phyloP scores from a whole-genome alignment of 2,329 filamentous ascomycete species.

The Raffaelea ambrosiae region DNA sequence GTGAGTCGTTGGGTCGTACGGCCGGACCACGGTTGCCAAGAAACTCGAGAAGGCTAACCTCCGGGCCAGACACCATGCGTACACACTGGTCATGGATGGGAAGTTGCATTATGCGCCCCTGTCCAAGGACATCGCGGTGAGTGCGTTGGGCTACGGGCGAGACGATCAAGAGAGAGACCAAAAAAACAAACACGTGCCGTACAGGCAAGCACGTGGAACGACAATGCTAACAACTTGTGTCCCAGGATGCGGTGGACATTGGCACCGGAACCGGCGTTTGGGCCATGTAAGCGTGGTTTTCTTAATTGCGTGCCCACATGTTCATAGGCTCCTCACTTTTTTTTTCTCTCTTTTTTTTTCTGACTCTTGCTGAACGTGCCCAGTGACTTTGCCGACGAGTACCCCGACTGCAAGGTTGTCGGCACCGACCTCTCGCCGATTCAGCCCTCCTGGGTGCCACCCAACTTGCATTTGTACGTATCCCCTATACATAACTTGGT shows the following conservation, averaged over 20 bases:
- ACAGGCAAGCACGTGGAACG: too few species aligned
- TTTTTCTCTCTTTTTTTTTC: neutral
- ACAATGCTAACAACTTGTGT: neutral
- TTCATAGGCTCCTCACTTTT: neutral
- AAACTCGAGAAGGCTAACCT: neutral
- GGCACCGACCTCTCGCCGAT: conserved; percentile 50
- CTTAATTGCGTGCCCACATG: too few species aligned
- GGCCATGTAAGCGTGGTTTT: conserved; percentile 12
- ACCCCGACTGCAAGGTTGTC: conserved; percentile 34
- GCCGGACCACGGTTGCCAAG: neutral
- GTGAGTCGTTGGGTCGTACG: conserved; percentile 5
- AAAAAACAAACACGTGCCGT: too few species aligned
- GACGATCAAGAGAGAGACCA: neutral
- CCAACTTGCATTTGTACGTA: conserved; percentile 37
- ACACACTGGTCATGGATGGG: conserved; percentile 15
- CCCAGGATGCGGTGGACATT: neutral
- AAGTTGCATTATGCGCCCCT: conserved; percentile 18
- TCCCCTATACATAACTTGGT: neutral
- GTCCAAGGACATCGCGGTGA: conserved; percentile 8
- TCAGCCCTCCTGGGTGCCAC: conserved; percentile 47
- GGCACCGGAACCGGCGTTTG: neutral
- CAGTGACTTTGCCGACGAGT: conserved; percentile 39
- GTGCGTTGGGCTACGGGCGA: neutral
- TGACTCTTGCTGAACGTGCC: neutral
- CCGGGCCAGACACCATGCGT: conserved; percentile 15